A percentile compares a stretch with the other conserved stretches of the same genome.
Evolutionary conservation across 2,329 filamentous ascomycete genomes (phyloP).

Genomic region (Nothopassalora personata): DNA sequence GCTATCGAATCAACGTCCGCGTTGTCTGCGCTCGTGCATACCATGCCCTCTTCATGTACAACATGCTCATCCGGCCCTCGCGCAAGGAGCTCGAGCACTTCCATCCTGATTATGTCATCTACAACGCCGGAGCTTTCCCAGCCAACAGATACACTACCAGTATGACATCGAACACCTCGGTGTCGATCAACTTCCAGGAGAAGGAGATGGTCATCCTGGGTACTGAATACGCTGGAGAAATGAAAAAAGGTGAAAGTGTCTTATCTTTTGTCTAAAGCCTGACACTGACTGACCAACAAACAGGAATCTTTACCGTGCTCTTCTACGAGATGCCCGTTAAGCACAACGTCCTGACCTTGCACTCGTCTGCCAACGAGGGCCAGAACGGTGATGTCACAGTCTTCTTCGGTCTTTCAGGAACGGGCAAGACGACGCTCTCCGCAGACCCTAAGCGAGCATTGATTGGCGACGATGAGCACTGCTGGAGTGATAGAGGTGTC

Average conservation of each 20-base stretch:
- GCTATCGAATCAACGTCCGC: slow-evolving; percentile 94
- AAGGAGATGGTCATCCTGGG: slow-evolving; percentile 99
- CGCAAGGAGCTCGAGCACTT: slow-evolving; percentile 92
- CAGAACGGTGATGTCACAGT: slow-evolving; percentile 91
- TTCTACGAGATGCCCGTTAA: slow-evolving; percentile 99
- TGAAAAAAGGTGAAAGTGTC: slow-evolving; percentile 25
- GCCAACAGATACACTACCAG: slow-evolving; percentile 96
- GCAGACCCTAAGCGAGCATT: slow-evolving; percentile 93
- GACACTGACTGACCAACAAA: slow-evolving; percentile 14
- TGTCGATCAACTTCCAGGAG: slow-evolving; percentile 97
- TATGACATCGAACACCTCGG: slow-evolving; percentile 97
- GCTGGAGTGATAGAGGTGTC: slow-evolving; percentile 93
- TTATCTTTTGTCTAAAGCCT: neutral
- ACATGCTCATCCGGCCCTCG: slow-evolving; percentile 96
- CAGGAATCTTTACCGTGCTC: slow-evolving; percentile 91
- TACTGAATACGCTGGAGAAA: slow-evolving; percentile 75
- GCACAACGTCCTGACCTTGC: slow-evolving; percentile 96
- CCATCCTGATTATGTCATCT: slow-evolving; percentile 99
- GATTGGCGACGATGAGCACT: slow-evolving; percentile 99
- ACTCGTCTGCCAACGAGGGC: slow-evolving; percentile 98
- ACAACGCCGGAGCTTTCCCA: slow-evolving; percentile 97
- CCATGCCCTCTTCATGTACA: slow-evolving; percentile 99
- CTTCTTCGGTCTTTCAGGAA: slow-evolving; percentile 98
- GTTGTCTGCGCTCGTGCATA: slow-evolving; percentile 98
- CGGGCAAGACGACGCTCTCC: slow-evolving; percentile 96